Conservation (phyloP, 805 yeast genomes). For the fission yeast (Schizosaccharomyces pombe) region DNA sequence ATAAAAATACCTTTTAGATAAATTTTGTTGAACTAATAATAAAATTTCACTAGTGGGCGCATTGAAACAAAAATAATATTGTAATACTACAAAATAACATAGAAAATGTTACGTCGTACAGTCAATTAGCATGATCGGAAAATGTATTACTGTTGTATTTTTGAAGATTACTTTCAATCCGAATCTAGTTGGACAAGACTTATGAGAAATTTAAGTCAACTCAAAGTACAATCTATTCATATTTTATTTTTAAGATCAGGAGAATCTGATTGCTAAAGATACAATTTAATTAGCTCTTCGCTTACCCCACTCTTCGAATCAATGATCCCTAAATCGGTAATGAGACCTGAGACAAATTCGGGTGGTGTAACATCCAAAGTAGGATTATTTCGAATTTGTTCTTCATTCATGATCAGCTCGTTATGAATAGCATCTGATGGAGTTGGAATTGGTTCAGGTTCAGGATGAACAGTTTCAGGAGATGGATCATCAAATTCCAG, state of each 20-base stretch:
- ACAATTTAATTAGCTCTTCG: conserved; percentile 93
- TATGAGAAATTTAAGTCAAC: no score
- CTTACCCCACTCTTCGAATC: conserved; percentile 86
- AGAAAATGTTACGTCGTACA: no score
- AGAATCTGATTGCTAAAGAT: conserved; percentile 21
- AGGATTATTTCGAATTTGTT: conserved; percentile 19
- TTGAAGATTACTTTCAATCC: no score
- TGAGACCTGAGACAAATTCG: conserved; percentile 79
- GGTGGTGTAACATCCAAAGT: conserved; percentile 85
- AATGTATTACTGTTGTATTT: no score
- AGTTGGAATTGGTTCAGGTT: neutral
- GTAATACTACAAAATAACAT: no score
- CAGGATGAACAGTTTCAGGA: neutral
- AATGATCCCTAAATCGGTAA: conserved; percentile 86
- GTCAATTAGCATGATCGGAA: no score
- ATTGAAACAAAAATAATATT: no score
- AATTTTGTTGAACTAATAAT: no score
- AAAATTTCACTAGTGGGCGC: no score
- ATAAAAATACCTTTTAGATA: no score
- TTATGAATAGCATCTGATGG: neutral
- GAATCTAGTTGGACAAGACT: no score
- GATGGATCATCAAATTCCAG: conserved; percentile 1
- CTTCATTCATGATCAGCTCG: conserved; percentile 2
- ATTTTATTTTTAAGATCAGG: neutral
- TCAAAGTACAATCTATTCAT: no score